Evolutionary conservation across 768 basidiomycete species (phyloP).

Genomic region (Lactarius deliciosus): DNA sequence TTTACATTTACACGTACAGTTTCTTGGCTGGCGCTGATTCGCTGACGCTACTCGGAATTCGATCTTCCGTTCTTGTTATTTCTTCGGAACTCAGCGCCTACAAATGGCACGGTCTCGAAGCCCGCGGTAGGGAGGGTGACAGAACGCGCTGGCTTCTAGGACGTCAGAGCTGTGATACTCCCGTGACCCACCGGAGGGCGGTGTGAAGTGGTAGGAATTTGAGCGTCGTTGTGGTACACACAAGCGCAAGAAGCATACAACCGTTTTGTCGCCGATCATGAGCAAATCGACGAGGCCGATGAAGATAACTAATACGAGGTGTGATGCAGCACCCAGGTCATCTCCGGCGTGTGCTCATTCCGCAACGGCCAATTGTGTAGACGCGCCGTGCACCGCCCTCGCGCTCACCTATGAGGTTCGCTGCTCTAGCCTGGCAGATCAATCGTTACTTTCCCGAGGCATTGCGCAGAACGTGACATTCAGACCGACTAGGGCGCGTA

Average conservation of each 20-base stretch:
- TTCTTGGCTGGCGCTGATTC: no score
- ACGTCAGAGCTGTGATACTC: not conserved
- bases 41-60: no score
- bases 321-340: not conserved
- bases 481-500: no score
- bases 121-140: not conserved
- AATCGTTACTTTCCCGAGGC: not conserved
- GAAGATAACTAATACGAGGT: not conserved
- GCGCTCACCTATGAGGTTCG: not conserved
- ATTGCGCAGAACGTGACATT: not conserved
- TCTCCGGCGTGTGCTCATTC: not conserved
- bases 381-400: not conserved
- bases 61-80: no score
- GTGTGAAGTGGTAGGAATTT: not conserved
- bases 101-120: no score
- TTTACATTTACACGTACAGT: no score
- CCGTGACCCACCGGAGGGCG: not conserved
- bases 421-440: not conserved
- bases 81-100: no score
- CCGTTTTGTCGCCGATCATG: not conserved
- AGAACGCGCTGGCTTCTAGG: not conserved
- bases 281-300: conserved; percentile 7
- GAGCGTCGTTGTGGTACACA: not conserved
- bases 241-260: not conserved
- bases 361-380: no score